These are phyloP conservation scores for Talaromyces trachyspermus DNA, from an alignment of 495 filamentous ascomycete species.

Conservation along the genomic window DNA sequence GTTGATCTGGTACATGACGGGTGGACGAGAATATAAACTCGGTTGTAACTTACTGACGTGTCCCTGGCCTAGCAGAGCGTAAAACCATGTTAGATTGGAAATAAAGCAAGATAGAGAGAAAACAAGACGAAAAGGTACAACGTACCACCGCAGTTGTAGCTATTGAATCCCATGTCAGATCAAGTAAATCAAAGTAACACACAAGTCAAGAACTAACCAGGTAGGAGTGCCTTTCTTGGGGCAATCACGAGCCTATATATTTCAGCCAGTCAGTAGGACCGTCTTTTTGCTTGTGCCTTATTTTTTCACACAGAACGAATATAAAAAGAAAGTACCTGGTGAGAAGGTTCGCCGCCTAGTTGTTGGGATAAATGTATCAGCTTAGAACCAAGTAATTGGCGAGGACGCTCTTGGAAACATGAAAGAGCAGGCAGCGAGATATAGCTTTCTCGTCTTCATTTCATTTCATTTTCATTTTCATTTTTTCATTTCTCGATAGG, in stretches of 20 bases:
- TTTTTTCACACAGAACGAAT: no score
- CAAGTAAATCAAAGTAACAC: no score
- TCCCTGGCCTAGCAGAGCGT: conserved; percentile 52
- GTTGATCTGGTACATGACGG: background rate
- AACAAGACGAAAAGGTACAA: conserved; percentile 43
- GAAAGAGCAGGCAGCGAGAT: no score
- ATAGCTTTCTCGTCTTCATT: no score
- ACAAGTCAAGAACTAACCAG: conserved; percentile 47
- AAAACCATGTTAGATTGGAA: conserved; percentile 16
- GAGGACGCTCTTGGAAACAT: no score
- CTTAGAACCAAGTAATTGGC: no score
- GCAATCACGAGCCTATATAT: conserved; percentile 75
- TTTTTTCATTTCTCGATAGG: no score
- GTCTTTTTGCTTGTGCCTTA: no score
- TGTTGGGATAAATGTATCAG: background rate
- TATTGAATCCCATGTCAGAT: conserved; percentile 25
- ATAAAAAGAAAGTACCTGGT: no score
- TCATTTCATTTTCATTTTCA: no score
- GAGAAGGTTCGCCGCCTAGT: conserved; percentile 65
- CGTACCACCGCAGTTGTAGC: conserved; percentile 76
- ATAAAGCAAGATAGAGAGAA: conserved; percentile 34
- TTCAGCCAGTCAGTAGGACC: conserved; percentile 14
- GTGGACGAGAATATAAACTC: conserved; percentile 10
- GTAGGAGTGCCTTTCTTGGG: conserved; percentile 88
- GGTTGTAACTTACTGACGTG: conserved; percentile 67